Percentiles rank a stretch among this genome's conserved stretches.
These are phyloP conservation scores for Monilinia laxa DNA, from an alignment of 2,329 filamentous ascomycete species.

Conservation along the genomic window DNA sequence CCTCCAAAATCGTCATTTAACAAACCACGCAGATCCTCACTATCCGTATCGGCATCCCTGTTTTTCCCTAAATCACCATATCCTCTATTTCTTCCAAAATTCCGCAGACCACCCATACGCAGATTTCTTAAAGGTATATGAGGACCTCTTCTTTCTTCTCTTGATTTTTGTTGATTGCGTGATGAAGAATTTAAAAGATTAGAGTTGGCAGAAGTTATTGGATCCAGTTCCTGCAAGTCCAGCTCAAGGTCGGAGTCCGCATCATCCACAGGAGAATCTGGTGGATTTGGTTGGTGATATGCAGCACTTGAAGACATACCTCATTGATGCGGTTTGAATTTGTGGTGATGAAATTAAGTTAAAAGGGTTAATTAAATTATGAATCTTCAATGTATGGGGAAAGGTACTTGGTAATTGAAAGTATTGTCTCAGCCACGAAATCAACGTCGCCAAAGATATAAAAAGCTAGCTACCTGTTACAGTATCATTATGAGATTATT, in stretches of 20 bases:
- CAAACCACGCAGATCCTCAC: conserved; percentile 67
- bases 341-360: background rate
- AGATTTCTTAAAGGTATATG: conserved; percentile 70
- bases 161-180: conserved; percentile 35
- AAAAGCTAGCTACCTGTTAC: background rate
- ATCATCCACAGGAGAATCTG: conserved; percentile 64
- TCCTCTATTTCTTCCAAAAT: conserved; percentile 48
- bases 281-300: conserved; percentile 43
- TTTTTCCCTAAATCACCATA: conserved; percentile 61
- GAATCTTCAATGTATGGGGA: background rate
- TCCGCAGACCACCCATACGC: conserved; percentile 64
- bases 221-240: conserved; percentile 78
- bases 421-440: conserved; percentile 1
- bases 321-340: conserved; percentile 39
- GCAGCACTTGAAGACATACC: conserved; percentile 41
- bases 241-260: conserved; percentile 76
- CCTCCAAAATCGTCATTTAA: conserved; percentile 61
- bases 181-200: conserved; percentile 33
- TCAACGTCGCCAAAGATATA: background rate
- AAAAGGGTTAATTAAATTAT: background rate
- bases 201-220: conserved; percentile 42
- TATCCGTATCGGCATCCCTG: conserved; percentile 50
- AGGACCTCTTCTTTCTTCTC: conserved; percentile 35
- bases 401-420: background rate
- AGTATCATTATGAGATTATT: background rate